Percentiles rank a stretch among this genome's conserved stretches.
Conservation (phyloP, 2,329 filamentous ascomycete genomes). For the Xylariales sp. region DNA sequence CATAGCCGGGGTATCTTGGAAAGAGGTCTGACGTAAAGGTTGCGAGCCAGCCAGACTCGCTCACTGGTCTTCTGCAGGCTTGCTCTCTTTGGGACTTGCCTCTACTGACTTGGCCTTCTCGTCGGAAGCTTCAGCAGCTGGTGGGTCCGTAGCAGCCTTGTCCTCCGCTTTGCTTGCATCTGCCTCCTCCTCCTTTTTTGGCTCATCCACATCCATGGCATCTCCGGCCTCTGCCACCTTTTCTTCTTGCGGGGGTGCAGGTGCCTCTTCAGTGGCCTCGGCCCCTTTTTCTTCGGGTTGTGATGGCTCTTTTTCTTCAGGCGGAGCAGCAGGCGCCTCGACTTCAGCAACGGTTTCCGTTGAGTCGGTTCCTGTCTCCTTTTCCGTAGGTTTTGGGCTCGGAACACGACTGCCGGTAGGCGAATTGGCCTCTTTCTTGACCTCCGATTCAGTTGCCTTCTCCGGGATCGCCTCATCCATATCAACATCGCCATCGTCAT, state of each 20-base stretch:
- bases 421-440: slow-evolving; percentile 29
- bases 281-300: slow-evolving; percentile 2
- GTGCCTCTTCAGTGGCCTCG: slow-evolving; percentile 1
- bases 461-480: slow-evolving; percentile 37
- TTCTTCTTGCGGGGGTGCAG: background rate
- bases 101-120: too few relatives aligned
- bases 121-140: background rate
- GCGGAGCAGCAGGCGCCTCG: background rate
- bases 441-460: slow-evolving; percentile 10
- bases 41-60: too few relatives aligned
- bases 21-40: too few relatives aligned
- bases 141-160: background rate
- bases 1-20: too few relatives aligned
- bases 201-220: slow-evolving; percentile 7
- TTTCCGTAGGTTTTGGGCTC: slow-evolving; percentile 1
- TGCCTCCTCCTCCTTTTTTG: slow-evolving; percentile 1
- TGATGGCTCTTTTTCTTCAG: slow-evolving; percentile 4
- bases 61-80: slow-evolving; percentile 1
- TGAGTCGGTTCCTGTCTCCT: background rate
- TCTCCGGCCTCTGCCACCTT: slow-evolving; percentile 1
- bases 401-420: background rate
- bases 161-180: slow-evolving; percentile 2
- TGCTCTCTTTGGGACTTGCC: too few relatives aligned
- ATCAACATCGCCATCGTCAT: slow-evolving; percentile 47
- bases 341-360: background rate